These are phyloP conservation scores for Yamadazyma akitaensis DNA, from an alignment of 805 yeast species.

Conservation along the genomic window DNA sequence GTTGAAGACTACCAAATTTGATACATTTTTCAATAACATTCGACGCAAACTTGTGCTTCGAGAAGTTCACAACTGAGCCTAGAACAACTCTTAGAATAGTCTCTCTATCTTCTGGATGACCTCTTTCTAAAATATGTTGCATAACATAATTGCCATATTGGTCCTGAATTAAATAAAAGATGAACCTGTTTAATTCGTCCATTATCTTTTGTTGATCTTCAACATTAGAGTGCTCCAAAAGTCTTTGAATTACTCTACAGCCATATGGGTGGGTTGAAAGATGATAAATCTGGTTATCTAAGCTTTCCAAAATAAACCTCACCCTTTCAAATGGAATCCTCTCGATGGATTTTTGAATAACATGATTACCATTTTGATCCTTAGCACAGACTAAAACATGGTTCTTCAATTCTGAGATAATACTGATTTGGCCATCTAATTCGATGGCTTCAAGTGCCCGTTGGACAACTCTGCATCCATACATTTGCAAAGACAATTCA, in stretches of 20 bases:
- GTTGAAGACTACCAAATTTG: slow-evolving; percentile 61
- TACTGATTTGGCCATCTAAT: slow-evolving; percentile 58
- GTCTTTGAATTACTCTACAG: slow-evolving; percentile 92
- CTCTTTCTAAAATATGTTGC: slow-evolving; percentile 89
- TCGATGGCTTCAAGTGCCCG: slow-evolving; percentile 77
- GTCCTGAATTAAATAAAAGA: slow-evolving; percentile 80
- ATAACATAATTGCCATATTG: slow-evolving; percentile 98
- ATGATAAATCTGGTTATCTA: slow-evolving; percentile 71
- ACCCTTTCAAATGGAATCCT: slow-evolving; percentile 68
- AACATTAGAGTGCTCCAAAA: slow-evolving; percentile 71
- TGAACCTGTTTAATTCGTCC: slow-evolving; percentile 66
- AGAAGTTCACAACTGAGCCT: slow-evolving; percentile 70
- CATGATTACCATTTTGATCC: slow-evolving; percentile 98
- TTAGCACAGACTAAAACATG: slow-evolving; percentile 60
- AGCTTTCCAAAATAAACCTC: slow-evolving; percentile 68
- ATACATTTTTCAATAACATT: slow-evolving; percentile 96
- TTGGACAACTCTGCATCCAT: slow-evolving; percentile 97
- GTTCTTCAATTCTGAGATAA: slow-evolving; percentile 68
- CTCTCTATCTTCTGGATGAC: slow-evolving; percentile 58
- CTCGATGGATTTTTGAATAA: slow-evolving; percentile 92
- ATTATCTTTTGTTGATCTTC: slow-evolving; percentile 67
- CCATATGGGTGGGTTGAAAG: slow-evolving; percentile 96
- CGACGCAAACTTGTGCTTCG: slow-evolving; percentile 97
- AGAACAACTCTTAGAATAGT: slow-evolving; percentile 65
- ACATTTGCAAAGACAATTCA: slow-evolving; percentile 85